phyloP scores from a whole-genome alignment of 805 yeast genomes.

The Hagleromyces aurorensis region DNA sequence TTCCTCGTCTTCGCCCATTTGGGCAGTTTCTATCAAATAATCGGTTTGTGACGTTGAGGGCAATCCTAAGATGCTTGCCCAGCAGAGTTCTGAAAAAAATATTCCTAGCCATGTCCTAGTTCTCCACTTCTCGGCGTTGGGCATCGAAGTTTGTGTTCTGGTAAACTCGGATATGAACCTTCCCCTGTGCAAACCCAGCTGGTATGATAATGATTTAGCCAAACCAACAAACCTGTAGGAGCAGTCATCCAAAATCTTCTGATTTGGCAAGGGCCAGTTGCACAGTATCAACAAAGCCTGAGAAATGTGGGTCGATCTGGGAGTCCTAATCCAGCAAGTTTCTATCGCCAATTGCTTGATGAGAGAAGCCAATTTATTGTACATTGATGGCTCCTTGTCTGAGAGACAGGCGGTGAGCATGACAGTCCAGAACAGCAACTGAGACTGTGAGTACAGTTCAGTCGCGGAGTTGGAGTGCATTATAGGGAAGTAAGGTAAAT shows the following conservation, averaged over 20 bases:
- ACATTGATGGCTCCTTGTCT: constrained; percentile 80
- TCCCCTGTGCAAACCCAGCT: constrained; percentile 85
- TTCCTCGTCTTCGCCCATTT: constrained; percentile 43
- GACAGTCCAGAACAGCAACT: constrained; percentile 83
- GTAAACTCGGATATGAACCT: constrained; percentile 86
- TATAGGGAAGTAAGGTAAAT: constrained; percentile 74
- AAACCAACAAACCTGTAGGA: constrained; percentile 82
- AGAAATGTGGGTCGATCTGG: constrained; percentile 87
- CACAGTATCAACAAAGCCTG: constrained; percentile 82
- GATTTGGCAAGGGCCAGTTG: constrained; percentile 90
- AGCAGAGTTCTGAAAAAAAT: constrained; percentile 80
- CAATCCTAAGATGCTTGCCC: constrained; percentile 81
- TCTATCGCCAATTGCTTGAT: constrained; percentile 84
- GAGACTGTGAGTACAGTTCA: constrained; percentile 76
- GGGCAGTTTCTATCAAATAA: constrained; percentile 69
- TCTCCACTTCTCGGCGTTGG: constrained; percentile 91
- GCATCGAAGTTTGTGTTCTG: constrained; percentile 78
- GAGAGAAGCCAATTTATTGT: constrained; percentile 64
- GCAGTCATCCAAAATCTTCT: constrained; percentile 85
- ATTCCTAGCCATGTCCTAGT: constrained; percentile 88
- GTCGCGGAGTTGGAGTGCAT: constrained; percentile 61
- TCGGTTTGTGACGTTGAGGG: constrained; percentile 85
- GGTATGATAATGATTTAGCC: constrained; percentile 77
- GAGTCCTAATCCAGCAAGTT: constrained; percentile 89
- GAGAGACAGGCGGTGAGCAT: constrained; percentile 78